A percentile compares a stretch with the other conserved stretches of the same genome.
phyloP scores from a whole-genome alignment of 306 rosid species.

The Glycine latifolia region DNA sequence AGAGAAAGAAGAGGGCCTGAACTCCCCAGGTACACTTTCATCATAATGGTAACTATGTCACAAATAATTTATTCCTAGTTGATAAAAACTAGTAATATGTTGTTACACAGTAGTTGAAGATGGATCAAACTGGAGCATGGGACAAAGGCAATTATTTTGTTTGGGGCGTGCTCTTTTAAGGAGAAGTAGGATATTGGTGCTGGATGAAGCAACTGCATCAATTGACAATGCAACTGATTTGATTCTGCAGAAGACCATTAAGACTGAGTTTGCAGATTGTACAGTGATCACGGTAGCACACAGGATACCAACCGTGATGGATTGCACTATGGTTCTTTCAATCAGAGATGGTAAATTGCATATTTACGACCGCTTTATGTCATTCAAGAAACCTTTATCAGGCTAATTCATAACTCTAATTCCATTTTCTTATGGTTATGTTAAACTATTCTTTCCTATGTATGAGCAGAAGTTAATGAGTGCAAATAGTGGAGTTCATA shows the following conservation, averaged over 20 bases:
- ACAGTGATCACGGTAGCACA: constrained; percentile 78
- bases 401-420: not conserved
- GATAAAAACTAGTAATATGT: not conserved
- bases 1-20: constrained; percentile 58
- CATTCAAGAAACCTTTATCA: no score
- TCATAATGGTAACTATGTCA: not conserved
- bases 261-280: constrained; percentile 64
- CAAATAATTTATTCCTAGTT: not conserved
- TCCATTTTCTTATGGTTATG: not conserved
- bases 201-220: constrained; percentile 87
- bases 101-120: constrained; percentile 61
- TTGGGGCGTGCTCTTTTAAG: constrained; percentile 74
- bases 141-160: constrained; percentile 80
- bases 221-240: constrained; percentile 73
- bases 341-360: constrained; percentile 64
- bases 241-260: constrained; percentile 72
- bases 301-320: constrained; percentile 80
- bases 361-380: not conserved
- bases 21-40: constrained; percentile 56
- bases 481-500: not conserved
- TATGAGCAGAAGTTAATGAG: no score
- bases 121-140: constrained; percentile 86
- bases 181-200: constrained; percentile 68
- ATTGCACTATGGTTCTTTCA: constrained; percentile 76
- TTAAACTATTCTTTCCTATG: not conserved